Evolutionary conservation across 805 yeast genomes (phyloP).

Genomic region (Pichia heedii): DNA sequence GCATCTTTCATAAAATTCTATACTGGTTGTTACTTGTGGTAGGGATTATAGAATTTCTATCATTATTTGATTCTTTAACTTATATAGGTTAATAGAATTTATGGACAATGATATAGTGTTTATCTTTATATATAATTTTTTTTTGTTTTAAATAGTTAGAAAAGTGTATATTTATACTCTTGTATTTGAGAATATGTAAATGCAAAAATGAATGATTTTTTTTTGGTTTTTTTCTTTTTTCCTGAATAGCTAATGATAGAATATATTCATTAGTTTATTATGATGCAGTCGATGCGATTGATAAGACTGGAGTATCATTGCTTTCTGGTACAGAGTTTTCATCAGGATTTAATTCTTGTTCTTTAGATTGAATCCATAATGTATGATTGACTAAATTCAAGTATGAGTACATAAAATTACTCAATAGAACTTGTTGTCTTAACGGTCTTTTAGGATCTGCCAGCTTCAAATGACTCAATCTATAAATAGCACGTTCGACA

Average conservation of each 20-base stretch:
- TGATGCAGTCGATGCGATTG: neutral
- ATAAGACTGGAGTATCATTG: neutral
- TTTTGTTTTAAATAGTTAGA: neutral
- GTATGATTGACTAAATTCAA: conserved; percentile 91
- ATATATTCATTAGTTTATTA: neutral
- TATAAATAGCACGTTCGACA: conserved; percentile 90
- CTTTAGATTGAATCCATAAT: conserved; percentile 56
- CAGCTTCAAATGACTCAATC: conserved; percentile 84
- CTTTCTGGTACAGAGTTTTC: neutral
- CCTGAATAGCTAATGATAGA: neutral
- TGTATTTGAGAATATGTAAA: neutral
- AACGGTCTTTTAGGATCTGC: conserved; percentile 91
- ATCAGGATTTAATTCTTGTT: conserved; percentile 25
- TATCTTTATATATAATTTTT: neutral
- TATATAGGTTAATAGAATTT: neutral
- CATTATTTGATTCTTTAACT: conserved; percentile 14
- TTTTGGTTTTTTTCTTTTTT: no score
- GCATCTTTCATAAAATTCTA: conserved; percentile 17
- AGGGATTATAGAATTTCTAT: conserved; percentile 36
- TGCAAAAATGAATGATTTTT: no score
- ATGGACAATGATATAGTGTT: neutral
- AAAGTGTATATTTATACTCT: neutral
- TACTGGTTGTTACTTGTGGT: conserved; percentile 33
- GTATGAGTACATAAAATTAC: conserved; percentile 97
- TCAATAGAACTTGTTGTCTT: conserved; percentile 83